Base-by-base conservation (phyloP, 73 alveolate genomes). In the Paramecium caudatum region DNA sequence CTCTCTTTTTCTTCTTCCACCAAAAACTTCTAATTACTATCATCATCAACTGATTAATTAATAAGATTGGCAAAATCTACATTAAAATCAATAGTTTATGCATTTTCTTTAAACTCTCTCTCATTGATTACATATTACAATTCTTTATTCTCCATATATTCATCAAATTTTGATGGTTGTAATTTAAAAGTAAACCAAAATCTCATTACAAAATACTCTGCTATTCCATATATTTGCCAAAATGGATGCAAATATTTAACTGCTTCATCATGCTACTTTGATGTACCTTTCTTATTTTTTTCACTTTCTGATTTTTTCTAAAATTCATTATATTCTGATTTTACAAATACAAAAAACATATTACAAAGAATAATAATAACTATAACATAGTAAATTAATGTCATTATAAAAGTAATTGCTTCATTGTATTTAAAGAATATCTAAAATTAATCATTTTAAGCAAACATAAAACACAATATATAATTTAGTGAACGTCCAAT, bases 31-130 rank as follows among this genome's bases (percentile, higher is more conserved):
- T 36, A 12, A 43, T 36, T 43, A 4, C 43, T 39, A 41, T 23
- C 47, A 74, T 45, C 30, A 41, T 74, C 88, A 41, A 74, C 69
- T 37, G 69, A 27, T 45, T 19, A 2, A 43, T 74, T 74, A 15
- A 74, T 43, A 39, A 74, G 19, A 15, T 74, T 74, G 10, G 68
- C 88, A 9, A 74, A 74, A 74, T 74, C 88, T 3, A 74, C 65
- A 39, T 74, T 74, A 74, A 74, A 74, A 43, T 74, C 88, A 4
- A 74, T 39, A 6, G 46, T 39, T 41, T 74, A 17, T 15, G 62
- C 69, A 45, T 74, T 74, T 43, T 74, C 88, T 74, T 74, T 41
- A 16, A 74, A 74, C 32, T 74, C 88, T 21, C 88, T 74, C 15
- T 36, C 39, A 17, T 39, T 27, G 19, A 74, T 74, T 4, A 27